A percentile compares a stretch with the other conserved stretches of the same genome.
phyloP scores from a whole-genome alignment of 2,329 filamentous ascomycete species.

The Scedosporium dehoogii region DNA sequence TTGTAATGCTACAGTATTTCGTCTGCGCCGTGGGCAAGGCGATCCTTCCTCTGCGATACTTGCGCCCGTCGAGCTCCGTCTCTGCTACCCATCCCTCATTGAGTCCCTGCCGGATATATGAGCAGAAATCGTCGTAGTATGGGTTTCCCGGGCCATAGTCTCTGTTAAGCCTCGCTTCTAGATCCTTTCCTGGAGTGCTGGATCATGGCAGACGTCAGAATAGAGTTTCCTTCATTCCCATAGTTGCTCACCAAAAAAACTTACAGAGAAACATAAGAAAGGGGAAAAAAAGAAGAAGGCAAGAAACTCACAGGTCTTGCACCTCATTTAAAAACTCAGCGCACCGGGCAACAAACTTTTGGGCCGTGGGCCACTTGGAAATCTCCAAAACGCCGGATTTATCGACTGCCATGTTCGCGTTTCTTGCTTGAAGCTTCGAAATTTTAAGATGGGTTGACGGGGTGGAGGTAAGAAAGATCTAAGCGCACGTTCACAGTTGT shows the following conservation, averaged over 20 bases:
- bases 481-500: background rate
- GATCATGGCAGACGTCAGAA: background rate
- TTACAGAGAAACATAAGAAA: background rate
- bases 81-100: conserved; percentile 34
- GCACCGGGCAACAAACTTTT: conserved; percentile 18
- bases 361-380: conserved; percentile 18
- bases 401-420: conserved; percentile 7
- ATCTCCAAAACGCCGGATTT: conserved; percentile 14
- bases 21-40: conserved; percentile 33
- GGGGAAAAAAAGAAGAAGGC: background rate
- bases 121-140: conserved; percentile 31
- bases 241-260: background rate
- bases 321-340: conserved; percentile 20
- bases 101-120: conserved; percentile 26
- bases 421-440: too few species aligned
- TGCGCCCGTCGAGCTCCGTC: conserved; percentile 30
- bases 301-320: conserved; percentile 19
- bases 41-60: conserved; percentile 37
- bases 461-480: too few species aligned
- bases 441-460: too few species aligned
- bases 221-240: background rate
- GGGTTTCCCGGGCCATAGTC: conserved; percentile 31
- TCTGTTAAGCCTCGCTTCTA: conserved; percentile 31
- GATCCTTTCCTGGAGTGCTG: conserved; percentile 34
- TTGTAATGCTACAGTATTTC: conserved; percentile 44